A percentile compares a stretch with the other conserved stretches of the same genome.
phyloP scores from a whole-genome alignment of 148 eudicot species.

The Pouteria glomerata region DNA sequence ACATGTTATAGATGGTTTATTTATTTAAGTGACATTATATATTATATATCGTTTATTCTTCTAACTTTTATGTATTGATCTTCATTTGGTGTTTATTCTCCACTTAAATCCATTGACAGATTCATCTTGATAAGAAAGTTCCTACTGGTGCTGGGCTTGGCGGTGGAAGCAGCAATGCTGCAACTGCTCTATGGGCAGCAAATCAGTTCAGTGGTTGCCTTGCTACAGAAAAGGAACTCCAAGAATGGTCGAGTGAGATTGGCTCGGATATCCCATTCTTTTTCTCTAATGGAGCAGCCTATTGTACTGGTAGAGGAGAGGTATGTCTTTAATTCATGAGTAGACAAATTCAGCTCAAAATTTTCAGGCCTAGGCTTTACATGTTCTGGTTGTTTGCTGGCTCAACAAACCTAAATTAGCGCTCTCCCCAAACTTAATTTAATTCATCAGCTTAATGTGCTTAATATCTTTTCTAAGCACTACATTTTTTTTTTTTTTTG shows the following conservation, averaged over 20 bases:
- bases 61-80: no score
- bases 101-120: slow-evolving; percentile 31
- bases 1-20: not conserved
- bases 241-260: slow-evolving; percentile 93
- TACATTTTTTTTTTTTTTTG: not conserved
- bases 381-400: not conserved
- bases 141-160: slow-evolving; percentile 99
- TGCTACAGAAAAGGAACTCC: slow-evolving; percentile 85
- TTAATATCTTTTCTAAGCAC: not conserved
- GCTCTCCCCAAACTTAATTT: no score
- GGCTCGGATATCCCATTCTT: slow-evolving; percentile 98
- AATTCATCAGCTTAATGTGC: no score
- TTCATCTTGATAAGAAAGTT: slow-evolving; percentile 94
- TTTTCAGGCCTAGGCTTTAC: not conserved
- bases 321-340: slow-evolving; percentile 33
- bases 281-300: slow-evolving; percentile 91
- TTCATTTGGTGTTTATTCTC: not conserved
- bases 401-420: not conserved
- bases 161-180: slow-evolving; percentile 98
- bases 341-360: not conserved
- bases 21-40: not conserved
- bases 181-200: slow-evolving; percentile 97
- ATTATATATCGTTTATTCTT: no score
- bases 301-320: slow-evolving; percentile 98
- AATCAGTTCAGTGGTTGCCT: slow-evolving; percentile 83